These are phyloP conservation scores for Zygoascus meyerae DNA, from an alignment of 1,139 yeast genomes.

Conservation along the genomic window DNA sequence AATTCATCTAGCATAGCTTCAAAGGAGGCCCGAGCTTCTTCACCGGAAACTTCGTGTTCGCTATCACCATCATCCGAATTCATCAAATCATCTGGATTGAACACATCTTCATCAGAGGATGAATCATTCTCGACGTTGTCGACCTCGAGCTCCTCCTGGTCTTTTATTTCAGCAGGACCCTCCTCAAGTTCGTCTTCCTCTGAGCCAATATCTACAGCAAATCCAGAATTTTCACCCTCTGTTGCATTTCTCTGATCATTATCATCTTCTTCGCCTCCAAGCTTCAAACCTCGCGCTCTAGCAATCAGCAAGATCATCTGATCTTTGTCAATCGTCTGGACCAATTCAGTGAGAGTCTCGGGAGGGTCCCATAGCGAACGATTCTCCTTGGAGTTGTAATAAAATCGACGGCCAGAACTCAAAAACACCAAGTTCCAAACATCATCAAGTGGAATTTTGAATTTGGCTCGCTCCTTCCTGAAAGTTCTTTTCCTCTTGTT, in stretches of 20 bases:
- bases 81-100: background rate
- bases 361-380: slow-evolving; percentile 39
- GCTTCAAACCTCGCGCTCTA: slow-evolving; percentile 41
- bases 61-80: slow-evolving; percentile 15
- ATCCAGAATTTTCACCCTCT: slow-evolving; percentile 1
- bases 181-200: slow-evolving; percentile 12
- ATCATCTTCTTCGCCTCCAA: slow-evolving; percentile 16
- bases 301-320: slow-evolving; percentile 40
- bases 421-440: slow-evolving; percentile 43
- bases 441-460: slow-evolving; percentile 21
- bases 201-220: no score
- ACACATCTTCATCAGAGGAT: slow-evolving; percentile 14
- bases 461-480: slow-evolving; percentile 18
- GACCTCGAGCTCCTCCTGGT: slow-evolving; percentile 14
- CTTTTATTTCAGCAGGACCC: slow-evolving; percentile 14
- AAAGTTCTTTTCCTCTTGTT: background rate
- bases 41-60: slow-evolving; percentile 18
- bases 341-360: slow-evolving; percentile 24
- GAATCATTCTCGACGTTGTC: slow-evolving; percentile 14
- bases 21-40: slow-evolving; percentile 20
- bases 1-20: slow-evolving; percentile 29
- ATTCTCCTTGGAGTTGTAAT: slow-evolving; percentile 32
- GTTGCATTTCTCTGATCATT: slow-evolving; percentile 13
- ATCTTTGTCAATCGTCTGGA: slow-evolving; percentile 34
- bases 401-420: slow-evolving; percentile 43